Conservation (phyloP, 371 early-diverging fungal genomes). For the Rhizopus stolonifer region DNA sequence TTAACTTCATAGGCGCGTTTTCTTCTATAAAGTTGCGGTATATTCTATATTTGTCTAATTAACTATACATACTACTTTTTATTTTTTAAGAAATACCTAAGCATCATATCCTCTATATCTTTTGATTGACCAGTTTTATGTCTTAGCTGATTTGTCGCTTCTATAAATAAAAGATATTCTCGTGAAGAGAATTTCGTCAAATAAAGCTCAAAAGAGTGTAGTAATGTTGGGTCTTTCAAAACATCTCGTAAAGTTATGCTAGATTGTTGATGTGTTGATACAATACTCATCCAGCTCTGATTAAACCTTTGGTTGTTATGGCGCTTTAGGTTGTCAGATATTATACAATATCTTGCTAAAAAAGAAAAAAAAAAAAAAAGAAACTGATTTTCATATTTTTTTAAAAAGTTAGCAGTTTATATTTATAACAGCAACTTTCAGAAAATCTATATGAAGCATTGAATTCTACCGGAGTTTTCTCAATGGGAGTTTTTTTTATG, state of each 20-base stretch:
- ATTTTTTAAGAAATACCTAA: constrained; percentile 18
- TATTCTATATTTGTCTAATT: constrained; percentile 24
- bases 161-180: constrained; percentile 46
- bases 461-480: too few relatives aligned
- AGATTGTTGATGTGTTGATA: background rate
- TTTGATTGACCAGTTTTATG: constrained; percentile 23
- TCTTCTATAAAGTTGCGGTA: constrained; percentile 37
- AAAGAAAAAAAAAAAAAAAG: too few relatives aligned
- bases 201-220: constrained; percentile 33
- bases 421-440: too few relatives aligned
- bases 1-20: constrained; percentile 30
- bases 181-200: constrained; percentile 24
- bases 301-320: too few relatives aligned
- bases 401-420: too few relatives aligned
- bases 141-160: constrained; percentile 39
- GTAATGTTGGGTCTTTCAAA: constrained; percentile 30
- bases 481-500: too few relatives aligned
- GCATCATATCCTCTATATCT: constrained; percentile 24
- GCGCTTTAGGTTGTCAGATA: too few relatives aligned
- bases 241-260: constrained; percentile 14
- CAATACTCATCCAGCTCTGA: too few relatives aligned
- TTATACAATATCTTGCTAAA: too few relatives aligned
- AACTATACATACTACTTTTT: background rate
- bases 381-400: too few relatives aligned
- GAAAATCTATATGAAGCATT: too few relatives aligned